Conservation (phyloP, 768 basidiomycete species). For the Mycena polygramma region DNA sequence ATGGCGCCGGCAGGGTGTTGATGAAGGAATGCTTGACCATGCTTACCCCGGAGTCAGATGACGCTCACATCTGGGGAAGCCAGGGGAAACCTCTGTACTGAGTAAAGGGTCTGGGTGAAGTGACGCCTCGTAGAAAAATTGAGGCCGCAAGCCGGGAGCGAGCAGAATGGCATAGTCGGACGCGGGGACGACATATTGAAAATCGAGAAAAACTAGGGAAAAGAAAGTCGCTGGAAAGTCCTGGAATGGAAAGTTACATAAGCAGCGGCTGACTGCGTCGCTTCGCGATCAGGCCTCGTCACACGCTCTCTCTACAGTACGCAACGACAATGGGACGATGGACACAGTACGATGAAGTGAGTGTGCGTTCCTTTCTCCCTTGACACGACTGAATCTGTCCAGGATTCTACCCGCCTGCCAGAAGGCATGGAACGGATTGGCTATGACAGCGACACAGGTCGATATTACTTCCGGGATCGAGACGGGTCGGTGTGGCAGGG, state of each 20-base stretch:
- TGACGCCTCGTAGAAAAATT: not conserved
- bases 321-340: conserved; percentile 43
- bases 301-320: not conserved
- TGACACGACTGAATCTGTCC: conserved; percentile 18
- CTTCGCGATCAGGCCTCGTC: not conserved
- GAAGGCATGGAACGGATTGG: conserved; percentile 77
- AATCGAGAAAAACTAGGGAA: no score
- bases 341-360: conserved; percentile 59
- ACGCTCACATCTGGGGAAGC: conserved; percentile 10
- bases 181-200: no score
- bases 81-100: not conserved
- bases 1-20: not conserved
- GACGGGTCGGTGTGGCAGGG: conserved; percentile 70
- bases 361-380: conserved; percentile 20
- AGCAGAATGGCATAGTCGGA: no score
- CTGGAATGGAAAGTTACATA: no score
- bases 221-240: no score
- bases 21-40: conserved; percentile 18
- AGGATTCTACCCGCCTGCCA: conserved; percentile 68
- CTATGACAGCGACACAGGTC: conserved; percentile 79
- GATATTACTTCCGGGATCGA: conserved; percentile 73
- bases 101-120: not conserved
- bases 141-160: no score
- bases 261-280: not conserved
- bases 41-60: conserved; percentile 38